Conservation (phyloP, 208 protist genomes). For the Leishmania tropica region DNA sequence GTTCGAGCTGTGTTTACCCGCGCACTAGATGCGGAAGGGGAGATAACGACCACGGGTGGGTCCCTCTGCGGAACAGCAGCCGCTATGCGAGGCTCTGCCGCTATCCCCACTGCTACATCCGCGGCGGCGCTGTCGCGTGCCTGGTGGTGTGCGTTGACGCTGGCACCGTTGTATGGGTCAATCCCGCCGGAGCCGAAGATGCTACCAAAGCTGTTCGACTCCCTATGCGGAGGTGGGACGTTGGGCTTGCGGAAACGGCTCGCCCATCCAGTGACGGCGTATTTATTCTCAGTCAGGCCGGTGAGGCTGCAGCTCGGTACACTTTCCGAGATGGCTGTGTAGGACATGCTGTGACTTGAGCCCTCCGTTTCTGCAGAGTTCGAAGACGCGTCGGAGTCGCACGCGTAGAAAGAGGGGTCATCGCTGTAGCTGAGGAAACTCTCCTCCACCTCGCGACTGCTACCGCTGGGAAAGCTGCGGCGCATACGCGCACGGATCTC, state of each 20-base stretch:
- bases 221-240: conserved; percentile 11
- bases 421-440: conserved; percentile 56
- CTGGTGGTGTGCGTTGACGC: conserved; percentile 18
- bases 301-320: conserved; percentile 79
- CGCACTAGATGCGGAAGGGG: background rate
- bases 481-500: conserved; percentile 10
- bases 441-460: conserved; percentile 32
- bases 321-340: conserved; percentile 60
- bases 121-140: conserved; percentile 8
- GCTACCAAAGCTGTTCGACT: conserved; percentile 44
- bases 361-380: conserved; percentile 25
- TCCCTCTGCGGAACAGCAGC: conserved; percentile 6
- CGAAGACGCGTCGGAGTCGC: conserved; percentile 34
- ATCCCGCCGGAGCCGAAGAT: conserved; percentile 45
- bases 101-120: background rate
- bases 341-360: conserved; percentile 40
- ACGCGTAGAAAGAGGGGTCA: conserved; percentile 43
- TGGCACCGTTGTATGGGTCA: conserved; percentile 44
- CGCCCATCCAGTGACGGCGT: conserved; percentile 19
- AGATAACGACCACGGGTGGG: background rate
- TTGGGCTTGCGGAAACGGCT: conserved; percentile 23
- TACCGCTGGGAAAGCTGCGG: conserved; percentile 30
- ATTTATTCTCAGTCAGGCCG: conserved; percentile 37
- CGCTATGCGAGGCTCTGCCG: background rate
- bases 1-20: background rate